A percentile compares a stretch with the other conserved stretches of the same genome.
Evolutionary conservation across 768 basidiomycete genomes (phyloP).

Genomic region (Fomitopsis serialis): DNA sequence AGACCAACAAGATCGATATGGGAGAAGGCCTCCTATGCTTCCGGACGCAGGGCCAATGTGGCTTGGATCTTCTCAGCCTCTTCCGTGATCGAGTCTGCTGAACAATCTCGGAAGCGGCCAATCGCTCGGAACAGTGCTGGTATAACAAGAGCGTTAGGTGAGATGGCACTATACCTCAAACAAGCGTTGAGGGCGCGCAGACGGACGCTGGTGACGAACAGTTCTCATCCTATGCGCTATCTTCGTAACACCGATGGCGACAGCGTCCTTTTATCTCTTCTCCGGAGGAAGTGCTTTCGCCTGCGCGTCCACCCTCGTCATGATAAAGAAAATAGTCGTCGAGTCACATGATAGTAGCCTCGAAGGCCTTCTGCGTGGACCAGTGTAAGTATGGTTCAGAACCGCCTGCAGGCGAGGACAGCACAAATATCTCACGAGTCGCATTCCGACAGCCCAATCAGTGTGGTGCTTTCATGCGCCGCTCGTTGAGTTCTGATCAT

Average conservation of each 20-base stretch:
- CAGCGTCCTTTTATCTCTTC: not conserved
- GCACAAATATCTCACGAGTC: slow-evolving; percentile 3
- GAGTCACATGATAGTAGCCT: slow-evolving; percentile 2
- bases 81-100: not conserved
- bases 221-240: not conserved
- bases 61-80: not conserved
- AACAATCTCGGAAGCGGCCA: not conserved
- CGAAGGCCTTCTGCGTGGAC: not conserved
- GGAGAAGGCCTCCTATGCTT: not conserved
- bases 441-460: not conserved
- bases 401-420: not conserved
- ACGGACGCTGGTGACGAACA: not conserved
- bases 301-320: not conserved
- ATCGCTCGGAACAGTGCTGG: not conserved
- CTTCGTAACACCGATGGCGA: not conserved
- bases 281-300: not conserved
- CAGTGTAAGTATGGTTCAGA: not conserved
- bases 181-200: not conserved
- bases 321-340: slow-evolving; percentile 1
- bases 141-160: not conserved
- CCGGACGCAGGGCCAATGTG: not conserved
- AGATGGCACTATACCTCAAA: not conserved
- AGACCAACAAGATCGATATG: not conserved
- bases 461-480: slow-evolving; percentile 4
- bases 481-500: slow-evolving; percentile 2